Percentiles rank a stretch among this genome's conserved stretches.
phyloP scores from a whole-genome alignment of 1,139 yeast species.

The Hyphopichia fennica region DNA sequence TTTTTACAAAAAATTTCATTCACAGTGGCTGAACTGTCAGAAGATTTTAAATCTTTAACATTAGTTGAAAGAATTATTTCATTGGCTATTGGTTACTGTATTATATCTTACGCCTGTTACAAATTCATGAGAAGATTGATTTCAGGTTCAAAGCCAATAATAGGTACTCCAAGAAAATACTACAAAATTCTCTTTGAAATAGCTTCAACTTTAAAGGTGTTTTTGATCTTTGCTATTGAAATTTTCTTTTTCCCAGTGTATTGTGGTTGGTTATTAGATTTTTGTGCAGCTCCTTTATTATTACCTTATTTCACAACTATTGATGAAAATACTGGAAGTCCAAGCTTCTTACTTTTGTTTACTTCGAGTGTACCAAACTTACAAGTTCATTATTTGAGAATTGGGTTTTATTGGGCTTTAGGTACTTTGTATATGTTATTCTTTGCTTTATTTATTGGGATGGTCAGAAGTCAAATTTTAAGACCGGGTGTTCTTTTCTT shows the following conservation, averaged over 20 bases:
- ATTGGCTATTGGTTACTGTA: conserved; percentile 38
- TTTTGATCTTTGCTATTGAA: conserved; percentile 74
- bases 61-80: conserved; percentile 35
- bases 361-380: conserved; percentile 23
- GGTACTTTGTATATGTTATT: conserved; percentile 89
- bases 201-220: conserved; percentile 64
- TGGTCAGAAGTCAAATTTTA: conserved; percentile 70
- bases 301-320: conserved; percentile 16
- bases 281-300: conserved; percentile 62
- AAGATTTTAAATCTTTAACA: conserved; percentile 7
- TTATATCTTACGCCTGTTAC: conserved; percentile 28
- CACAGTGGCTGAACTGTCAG: conserved; percentile 6
- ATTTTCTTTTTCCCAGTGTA: conserved; percentile 79
- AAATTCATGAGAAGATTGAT: conserved; percentile 35
- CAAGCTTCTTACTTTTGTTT: conserved; percentile 17
- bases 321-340: conserved; percentile 3
- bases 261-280: conserved; percentile 78
- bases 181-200: conserved; percentile 57
- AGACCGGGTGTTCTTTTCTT: conserved; percentile 90
- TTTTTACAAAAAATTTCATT: conserved; percentile 8
- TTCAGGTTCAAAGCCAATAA: conserved; percentile 41
- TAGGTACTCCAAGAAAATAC: conserved; percentile 48
- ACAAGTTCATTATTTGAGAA: conserved; percentile 21
- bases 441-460: conserved; percentile 83
- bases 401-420: conserved; percentile 58